Conservation (phyloP, 495 filamentous ascomycete species). For the Penicillium salamii region DNA sequence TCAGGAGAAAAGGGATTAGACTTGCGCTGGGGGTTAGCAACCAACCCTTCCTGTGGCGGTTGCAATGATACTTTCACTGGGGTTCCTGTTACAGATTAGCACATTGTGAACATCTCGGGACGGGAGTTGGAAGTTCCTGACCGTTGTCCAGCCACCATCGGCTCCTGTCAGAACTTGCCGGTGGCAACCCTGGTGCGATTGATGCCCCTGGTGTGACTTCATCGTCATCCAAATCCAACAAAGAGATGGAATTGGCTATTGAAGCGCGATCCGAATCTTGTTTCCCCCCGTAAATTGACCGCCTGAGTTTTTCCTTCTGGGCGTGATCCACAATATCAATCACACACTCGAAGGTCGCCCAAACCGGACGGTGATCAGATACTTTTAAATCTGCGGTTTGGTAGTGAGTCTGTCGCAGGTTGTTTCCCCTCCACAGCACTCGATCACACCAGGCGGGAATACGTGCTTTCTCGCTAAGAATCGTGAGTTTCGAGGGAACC, state of each 20-base stretch:
- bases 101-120: not conserved
- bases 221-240: conserved; percentile 67
- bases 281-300: conserved; percentile 66
- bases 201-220: conserved; percentile 70
- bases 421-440: conserved; percentile 79
- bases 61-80: conserved; percentile 69
- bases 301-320: conserved; percentile 65
- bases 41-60: conserved; percentile 56
- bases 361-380: conserved; percentile 94
- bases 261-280: conserved; percentile 53
- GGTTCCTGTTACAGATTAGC: conserved; percentile 48
- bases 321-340: conserved; percentile 76
- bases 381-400: conserved; percentile 72
- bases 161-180: conserved; percentile 81
- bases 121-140: conserved; percentile 23
- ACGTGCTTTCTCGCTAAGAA: conserved; percentile 75
- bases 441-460: conserved; percentile 98
- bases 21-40: conserved; percentile 68
- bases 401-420: conserved; percentile 79
- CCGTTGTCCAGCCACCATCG: conserved; percentile 96
- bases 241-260: conserved; percentile 32
- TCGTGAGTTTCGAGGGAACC: not conserved
- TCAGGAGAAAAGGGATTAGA: conserved; percentile 77
- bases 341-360: conserved; percentile 77
- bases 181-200: conserved; percentile 76